These are phyloP conservation scores for Nicotiana sylvestris DNA, from an alignment of 257 asterid genomes.

Conservation along the genomic window DNA sequence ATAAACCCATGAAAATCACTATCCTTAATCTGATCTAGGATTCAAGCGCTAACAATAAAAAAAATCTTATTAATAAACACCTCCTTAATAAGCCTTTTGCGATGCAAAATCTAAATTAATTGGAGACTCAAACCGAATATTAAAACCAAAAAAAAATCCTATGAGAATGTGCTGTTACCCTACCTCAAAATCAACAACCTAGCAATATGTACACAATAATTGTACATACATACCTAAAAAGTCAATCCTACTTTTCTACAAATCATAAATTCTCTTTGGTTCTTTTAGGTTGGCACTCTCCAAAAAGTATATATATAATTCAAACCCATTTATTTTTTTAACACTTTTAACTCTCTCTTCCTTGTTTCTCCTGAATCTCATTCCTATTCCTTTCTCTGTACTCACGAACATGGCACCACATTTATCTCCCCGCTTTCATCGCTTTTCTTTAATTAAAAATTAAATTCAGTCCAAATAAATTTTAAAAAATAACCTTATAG, in stretches of 20 bases:
- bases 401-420: constrained; percentile 32
- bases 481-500: background rate
- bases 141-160: too few species aligned
- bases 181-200: background rate
- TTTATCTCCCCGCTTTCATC: constrained; percentile 29
- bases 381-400: constrained; percentile 20
- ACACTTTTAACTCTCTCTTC: background rate
- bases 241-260: background rate
- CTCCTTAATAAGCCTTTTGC: too few species aligned
- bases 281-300: background rate
- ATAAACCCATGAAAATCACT: too few species aligned
- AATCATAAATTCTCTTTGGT: background rate
- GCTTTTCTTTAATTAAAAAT: constrained; percentile 1
- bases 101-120: too few species aligned
- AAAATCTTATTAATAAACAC: too few species aligned
- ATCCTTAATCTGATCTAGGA: too few species aligned
- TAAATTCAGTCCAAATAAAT: background rate
- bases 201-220: background rate
- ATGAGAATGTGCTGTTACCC: background rate
- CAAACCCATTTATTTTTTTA: background rate
- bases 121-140: too few species aligned
- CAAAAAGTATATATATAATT: background rate
- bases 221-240: background rate
- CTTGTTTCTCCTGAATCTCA: background rate
- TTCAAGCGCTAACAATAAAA: too few species aligned